Percentiles rank a stretch among this genome's conserved stretches.
phyloP scores from a whole-genome alignment of 768 basidiomycete genomes.

The Cystoderma amianthinum region DNA sequence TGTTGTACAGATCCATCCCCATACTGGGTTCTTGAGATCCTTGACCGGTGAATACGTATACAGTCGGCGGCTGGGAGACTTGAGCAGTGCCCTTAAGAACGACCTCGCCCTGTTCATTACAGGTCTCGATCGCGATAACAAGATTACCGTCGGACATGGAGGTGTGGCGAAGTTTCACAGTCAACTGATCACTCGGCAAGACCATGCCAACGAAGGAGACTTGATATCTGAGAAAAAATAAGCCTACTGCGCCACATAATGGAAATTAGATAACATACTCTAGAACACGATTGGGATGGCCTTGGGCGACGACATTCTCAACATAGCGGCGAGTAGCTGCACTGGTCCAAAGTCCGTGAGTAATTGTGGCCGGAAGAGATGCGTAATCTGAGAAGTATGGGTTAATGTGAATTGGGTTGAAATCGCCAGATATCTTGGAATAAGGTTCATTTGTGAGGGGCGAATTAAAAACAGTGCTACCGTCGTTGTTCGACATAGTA shows the following conservation, averaged over 20 bases:
- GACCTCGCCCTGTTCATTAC: conserved; percentile 82
- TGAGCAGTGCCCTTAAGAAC: conserved; percentile 91
- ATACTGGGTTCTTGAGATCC: conserved; percentile 97
- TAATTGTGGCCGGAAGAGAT: conserved; percentile 90
- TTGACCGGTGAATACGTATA: conserved; percentile 97
- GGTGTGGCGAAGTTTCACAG: conserved; percentile 81
- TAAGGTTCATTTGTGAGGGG: conserved; percentile 94
- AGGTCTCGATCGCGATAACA: conserved; percentile 82
- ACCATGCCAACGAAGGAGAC: conserved; percentile 98
- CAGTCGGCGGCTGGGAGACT: conserved; percentile 86
- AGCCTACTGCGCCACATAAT: conserved; percentile 2
- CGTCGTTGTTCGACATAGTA: conserved; percentile 58
- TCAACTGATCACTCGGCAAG: conserved; percentile 81
- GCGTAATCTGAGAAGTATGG: conserved; percentile 97
- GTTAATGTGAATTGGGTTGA: conserved; percentile 98
- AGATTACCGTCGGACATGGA: conserved; percentile 93
- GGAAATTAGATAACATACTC: conserved; percentile 46
- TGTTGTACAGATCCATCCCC: conserved; percentile 98
- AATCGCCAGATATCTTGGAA: conserved; percentile 93
- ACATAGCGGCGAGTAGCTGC: conserved; percentile 91
- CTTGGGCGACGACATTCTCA: conserved; percentile 91
- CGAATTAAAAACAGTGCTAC: conserved; percentile 64
- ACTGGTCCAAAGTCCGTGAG: conserved; percentile 95
- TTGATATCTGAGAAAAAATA: conserved; percentile 55
- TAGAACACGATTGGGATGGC: conserved; percentile 84